Conservation (phyloP, 192 early-diverging fungal genomes). For the Coemansia sp. region DNA sequence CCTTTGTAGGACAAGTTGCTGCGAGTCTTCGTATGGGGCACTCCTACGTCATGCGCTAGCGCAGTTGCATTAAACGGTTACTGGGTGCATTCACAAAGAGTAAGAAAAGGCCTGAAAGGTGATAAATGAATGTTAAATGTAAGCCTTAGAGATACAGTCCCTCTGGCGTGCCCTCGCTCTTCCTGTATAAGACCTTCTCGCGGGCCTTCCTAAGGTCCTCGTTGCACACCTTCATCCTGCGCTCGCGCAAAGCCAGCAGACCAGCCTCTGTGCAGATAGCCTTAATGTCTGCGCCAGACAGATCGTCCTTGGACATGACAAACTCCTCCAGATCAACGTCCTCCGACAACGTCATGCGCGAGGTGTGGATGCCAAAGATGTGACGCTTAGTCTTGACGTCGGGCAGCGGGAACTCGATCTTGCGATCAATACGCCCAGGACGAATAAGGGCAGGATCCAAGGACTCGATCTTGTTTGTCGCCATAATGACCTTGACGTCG, state of each 20-base stretch:
- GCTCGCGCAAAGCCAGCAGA: conserved; percentile 93
- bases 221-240: conserved; percentile 97
- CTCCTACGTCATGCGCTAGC: background rate
- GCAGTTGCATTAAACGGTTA: background rate
- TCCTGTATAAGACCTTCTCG: conserved; percentile 98
- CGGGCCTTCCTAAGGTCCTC: conserved; percentile 98
- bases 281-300: conserved; percentile 98
- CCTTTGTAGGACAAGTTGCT: background rate
- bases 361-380: conserved; percentile 95
- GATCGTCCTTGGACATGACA: conserved; percentile 99
- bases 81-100: background rate
- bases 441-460: conserved; percentile 96
- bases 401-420: conserved; percentile 99
- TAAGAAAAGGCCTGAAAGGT: background rate
- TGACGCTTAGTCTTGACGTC: conserved; percentile 97
- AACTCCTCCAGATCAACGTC: conserved; percentile 99
- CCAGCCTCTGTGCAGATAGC: conserved; percentile 99
- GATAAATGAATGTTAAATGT: background rate
- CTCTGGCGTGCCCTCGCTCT: conserved; percentile 99
- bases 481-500: conserved; percentile 99
- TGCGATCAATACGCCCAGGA: conserved; percentile 96
- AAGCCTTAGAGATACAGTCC: conserved; percentile 78
- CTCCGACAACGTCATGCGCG: conserved; percentile 91
- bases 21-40: background rate
- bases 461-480: conserved; percentile 97